Conservation (phyloP, 2,329 filamentous ascomycete genomes). For the Trichoderma sp. region DNA sequence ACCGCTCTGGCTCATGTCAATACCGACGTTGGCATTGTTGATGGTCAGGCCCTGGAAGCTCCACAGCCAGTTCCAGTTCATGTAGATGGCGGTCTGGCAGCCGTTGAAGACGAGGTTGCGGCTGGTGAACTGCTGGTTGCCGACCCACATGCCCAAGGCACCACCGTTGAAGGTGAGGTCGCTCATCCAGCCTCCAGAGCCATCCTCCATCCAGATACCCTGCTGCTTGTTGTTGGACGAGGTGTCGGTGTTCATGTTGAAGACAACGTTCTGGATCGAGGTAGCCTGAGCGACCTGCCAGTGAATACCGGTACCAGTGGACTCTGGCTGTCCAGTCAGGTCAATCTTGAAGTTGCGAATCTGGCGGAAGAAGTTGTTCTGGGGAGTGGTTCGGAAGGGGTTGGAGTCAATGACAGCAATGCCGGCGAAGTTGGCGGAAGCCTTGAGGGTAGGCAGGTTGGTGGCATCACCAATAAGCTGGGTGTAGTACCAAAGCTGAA, state of each 20-base stretch:
- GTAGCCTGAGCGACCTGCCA: constrained; percentile 87
- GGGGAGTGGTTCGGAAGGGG: constrained; percentile 86
- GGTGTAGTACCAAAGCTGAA: constrained; percentile 89
- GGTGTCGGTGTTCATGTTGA: constrained; percentile 73
- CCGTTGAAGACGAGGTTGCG: constrained; percentile 81
- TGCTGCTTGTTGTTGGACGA: constrained; percentile 67
- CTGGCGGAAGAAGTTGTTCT: constrained; percentile 79
- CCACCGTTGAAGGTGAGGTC: constrained; percentile 85
- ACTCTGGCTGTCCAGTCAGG: constrained; percentile 63
- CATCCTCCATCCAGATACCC: constrained; percentile 84
- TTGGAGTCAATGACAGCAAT: constrained; percentile 90
- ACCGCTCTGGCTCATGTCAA: constrained; percentile 72
- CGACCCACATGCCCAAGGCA: constrained; percentile 74
- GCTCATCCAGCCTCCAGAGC: constrained; percentile 80
- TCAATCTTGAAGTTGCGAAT: constrained; percentile 82
- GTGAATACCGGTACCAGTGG: constrained; percentile 70
- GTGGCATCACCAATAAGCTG: constrained; percentile 83
- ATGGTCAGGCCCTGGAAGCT: constrained; percentile 75
- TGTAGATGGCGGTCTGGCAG: constrained; percentile 79
- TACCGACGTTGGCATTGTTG: constrained; percentile 71
- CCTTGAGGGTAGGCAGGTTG: constrained; percentile 73
- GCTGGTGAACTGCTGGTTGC: constrained; percentile 85
- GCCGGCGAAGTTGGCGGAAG: constrained; percentile 69
- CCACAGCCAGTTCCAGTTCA: constrained; percentile 94
- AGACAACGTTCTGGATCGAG: constrained; percentile 76